phyloP scores from a whole-genome alignment of 1,139 yeast species.

The Candida sojae region DNA sequence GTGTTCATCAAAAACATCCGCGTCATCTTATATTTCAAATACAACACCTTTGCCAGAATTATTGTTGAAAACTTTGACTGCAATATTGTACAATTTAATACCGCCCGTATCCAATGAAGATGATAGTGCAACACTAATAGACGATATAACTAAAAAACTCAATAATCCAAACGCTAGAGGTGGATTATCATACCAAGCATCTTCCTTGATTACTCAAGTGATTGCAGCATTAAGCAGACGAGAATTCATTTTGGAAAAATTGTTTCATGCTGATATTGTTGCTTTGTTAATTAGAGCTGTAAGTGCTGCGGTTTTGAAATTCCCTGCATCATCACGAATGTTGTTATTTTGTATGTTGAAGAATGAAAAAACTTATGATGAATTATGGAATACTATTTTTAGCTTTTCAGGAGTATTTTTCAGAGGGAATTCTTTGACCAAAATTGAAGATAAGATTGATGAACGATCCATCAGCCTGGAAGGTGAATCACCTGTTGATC shows the following conservation, averaged over 20 bases:
- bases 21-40: slow-evolving; percentile 5
- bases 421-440: slow-evolving; percentile 21
- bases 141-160: slow-evolving; percentile 29
- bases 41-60: slow-evolving; percentile 10
- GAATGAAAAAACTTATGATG: slow-evolving; percentile 42
- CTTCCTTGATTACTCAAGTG: slow-evolving; percentile 57
- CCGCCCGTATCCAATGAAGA: slow-evolving; percentile 38
- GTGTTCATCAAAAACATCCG: slow-evolving; percentile 1
- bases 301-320: slow-evolving; percentile 50
- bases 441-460: slow-evolving; percentile 16
- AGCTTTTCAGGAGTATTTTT: slow-evolving; percentile 31
- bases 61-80: slow-evolving; percentile 42
- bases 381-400: slow-evolving; percentile 32
- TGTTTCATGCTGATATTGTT: slow-evolving; percentile 57
- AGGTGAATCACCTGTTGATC: background rate
- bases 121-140: slow-evolving; percentile 14
- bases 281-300: slow-evolving; percentile 59
- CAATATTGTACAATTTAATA: slow-evolving; percentile 60
- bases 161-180: slow-evolving; percentile 37
- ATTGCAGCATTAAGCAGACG: slow-evolving; percentile 46
- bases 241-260: slow-evolving; percentile 41
- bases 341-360: slow-evolving; percentile 54
- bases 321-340: slow-evolving; percentile 55
- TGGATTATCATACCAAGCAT: slow-evolving; percentile 62
- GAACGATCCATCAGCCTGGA: slow-evolving; percentile 2